These are phyloP conservation scores for Thuidium tamariscinum DNA, from an alignment of 225 moss, liverwort and hornwort species.

Conservation along the genomic window DNA sequence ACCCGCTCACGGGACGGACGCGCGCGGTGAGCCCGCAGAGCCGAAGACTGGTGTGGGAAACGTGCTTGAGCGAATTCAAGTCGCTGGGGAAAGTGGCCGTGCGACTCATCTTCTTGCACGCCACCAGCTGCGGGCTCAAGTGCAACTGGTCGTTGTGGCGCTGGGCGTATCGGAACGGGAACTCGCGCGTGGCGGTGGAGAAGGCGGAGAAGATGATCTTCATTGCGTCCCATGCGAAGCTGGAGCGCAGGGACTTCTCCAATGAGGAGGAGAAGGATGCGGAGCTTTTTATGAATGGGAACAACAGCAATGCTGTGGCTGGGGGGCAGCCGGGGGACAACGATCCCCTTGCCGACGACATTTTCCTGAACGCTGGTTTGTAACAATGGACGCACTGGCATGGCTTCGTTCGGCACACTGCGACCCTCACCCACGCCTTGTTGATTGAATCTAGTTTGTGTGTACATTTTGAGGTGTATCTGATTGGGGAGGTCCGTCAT, in stretches of 20 bases:
- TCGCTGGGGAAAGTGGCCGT: constrained; percentile 76
- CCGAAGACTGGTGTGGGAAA: constrained; percentile 85
- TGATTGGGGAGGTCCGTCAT: constrained; percentile 11
- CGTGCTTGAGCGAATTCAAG: constrained; percentile 81
- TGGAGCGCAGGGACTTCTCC: constrained; percentile 82
- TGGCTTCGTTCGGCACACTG: not conserved
- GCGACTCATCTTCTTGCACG: constrained; percentile 80
- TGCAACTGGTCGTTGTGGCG: constrained; percentile 92
- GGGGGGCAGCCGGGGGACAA: constrained; percentile 25
- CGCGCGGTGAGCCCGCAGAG: constrained; percentile 81
- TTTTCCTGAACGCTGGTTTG: constrained; percentile 80
- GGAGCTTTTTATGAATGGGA: constrained; percentile 79
- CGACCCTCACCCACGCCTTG: not conserved
- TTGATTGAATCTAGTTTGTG: not conserved
- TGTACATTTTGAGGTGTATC: constrained; percentile 40
- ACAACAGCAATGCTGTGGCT: not conserved
- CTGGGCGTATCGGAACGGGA: constrained; percentile 83
- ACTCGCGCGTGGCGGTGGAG: constrained; percentile 74
- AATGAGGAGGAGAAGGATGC: constrained; percentile 84
- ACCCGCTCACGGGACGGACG: constrained; percentile 67
- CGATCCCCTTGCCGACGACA: constrained; percentile 58
- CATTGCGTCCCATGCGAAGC: constrained; percentile 82
- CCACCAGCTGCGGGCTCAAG: constrained; percentile 69
- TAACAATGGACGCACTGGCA: constrained; percentile 14
- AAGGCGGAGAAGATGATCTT: constrained; percentile 96